A percentile compares a stretch with the other conserved stretches of the same genome.
Evolutionary conservation across 495 filamentous ascomycete species (phyloP).

Genomic region (Lepraria neglecta): DNA sequence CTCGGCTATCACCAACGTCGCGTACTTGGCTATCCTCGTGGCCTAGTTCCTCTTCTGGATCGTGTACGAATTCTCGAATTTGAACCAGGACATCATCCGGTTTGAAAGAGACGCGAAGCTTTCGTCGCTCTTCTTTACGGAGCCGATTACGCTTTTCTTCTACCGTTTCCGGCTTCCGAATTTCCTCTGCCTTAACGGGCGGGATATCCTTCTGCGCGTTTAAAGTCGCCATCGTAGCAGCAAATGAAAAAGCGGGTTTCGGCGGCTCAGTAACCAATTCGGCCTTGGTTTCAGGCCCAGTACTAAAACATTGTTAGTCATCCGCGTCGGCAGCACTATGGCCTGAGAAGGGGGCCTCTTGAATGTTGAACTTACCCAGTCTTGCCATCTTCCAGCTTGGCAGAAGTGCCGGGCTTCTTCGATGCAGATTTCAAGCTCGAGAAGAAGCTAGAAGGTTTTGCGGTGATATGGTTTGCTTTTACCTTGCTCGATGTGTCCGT

Average conservation of each 20-base stretch:
- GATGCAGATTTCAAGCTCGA: slow-evolving; percentile 52
- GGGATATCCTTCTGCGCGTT: slow-evolving; percentile 56
- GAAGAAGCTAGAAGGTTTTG: slow-evolving; percentile 55
- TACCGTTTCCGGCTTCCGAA: slow-evolving; percentile 61
- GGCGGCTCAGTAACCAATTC: slow-evolving; percentile 33
- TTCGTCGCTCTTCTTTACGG: slow-evolving; percentile 70
- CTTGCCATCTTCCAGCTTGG: slow-evolving; percentile 28
- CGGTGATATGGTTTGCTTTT: slow-evolving; percentile 45
- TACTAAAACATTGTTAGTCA: slow-evolving; percentile 24
- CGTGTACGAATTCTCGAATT: slow-evolving; percentile 67
- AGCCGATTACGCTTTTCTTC: slow-evolving; percentile 68
- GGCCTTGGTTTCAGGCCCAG: slow-evolving; percentile 38
- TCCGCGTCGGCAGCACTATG: slow-evolving; percentile 1
- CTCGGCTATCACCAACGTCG: slow-evolving; percentile 63
- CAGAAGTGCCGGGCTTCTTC: slow-evolving; percentile 54
- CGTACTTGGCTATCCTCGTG: slow-evolving; percentile 58
- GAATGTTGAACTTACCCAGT: slow-evolving; percentile 15
- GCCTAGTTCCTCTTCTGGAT: slow-evolving; percentile 75
- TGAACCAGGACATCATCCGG: slow-evolving; percentile 65
- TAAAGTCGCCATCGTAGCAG: slow-evolving; percentile 58
- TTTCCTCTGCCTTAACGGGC: slow-evolving; percentile 46
- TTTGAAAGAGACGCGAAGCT: slow-evolving; percentile 65
- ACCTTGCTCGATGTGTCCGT: slow-evolving; percentile 35
- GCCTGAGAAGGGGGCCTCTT: not conserved
- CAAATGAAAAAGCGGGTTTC: slow-evolving; percentile 48